Base-by-base conservation (phyloP, 1,284 basidiomycete species). In the Coniferiporia sulphurascens region DNA sequence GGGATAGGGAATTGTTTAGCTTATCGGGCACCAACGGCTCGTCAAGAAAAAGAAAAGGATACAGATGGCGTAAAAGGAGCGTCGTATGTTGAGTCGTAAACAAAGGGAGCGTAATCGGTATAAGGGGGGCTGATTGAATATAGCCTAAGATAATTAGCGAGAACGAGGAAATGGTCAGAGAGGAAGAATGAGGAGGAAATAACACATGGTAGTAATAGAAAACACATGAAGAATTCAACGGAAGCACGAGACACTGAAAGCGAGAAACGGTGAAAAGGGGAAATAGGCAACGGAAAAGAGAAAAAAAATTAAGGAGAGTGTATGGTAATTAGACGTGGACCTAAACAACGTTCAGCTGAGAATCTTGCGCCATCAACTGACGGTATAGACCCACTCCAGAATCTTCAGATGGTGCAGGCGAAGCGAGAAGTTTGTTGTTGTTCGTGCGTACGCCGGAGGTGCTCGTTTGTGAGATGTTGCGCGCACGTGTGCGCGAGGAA, bases 381-480 rank as follows among this genome's bases (percentile, higher is more conserved):
- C 87, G 84, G 74, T 91, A 89, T 67, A 91, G 71, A 63, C 86
- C 88, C 65, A 91, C 87, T 64, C 87, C 87, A 57, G 89, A 91
- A 70, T 91, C 89, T 69, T 91, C 89, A 44, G 87, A 89, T n/a
- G 85, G 87, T 36, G 86, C 86, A 60, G 89, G 88, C 8, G 87
- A 89, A 15, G 81, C 74, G 35, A 88, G 74, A 36, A 76, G 71
- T 70, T 87, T 87, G 52, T 74, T 73, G 76, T 71, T 36, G 73
- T 64, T 69, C 10, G 75, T 72, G 38, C 73, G 71, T 9, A 79
- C 76, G 13, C 78, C 77, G 17, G 79, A 74, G 65, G 48, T 52
- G 55, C 84, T 87, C 9, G 81, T 85, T 69, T 88, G 86, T n/a
- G 87, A 89, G 1, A 75, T 80, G 68, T 89, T 88, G 32, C 88